A percentile compares a stretch with the other conserved stretches of the same genome.
Evolutionary conservation across 2,329 filamentous ascomycete species (phyloP).

Genomic region (Penicillium thymicola): DNA sequence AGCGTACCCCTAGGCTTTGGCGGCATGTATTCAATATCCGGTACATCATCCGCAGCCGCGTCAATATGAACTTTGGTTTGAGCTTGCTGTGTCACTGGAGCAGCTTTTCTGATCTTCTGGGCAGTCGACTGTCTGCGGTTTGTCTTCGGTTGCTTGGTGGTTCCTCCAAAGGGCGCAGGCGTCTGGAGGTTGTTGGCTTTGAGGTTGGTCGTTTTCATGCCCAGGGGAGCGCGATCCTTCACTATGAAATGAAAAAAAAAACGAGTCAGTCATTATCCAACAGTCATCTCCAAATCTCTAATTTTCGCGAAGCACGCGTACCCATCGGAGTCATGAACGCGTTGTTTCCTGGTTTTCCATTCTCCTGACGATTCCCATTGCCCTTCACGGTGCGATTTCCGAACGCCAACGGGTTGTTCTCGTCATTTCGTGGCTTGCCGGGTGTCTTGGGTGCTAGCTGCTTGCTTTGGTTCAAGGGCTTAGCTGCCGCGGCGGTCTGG

Average conservation of each 20-base stretch:
- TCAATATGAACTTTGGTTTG: slow-evolving; percentile 47
- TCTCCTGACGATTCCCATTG: slow-evolving; percentile 57
- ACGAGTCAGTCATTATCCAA: slow-evolving; percentile 10
- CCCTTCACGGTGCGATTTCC: slow-evolving; percentile 60
- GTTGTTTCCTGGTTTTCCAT: slow-evolving; percentile 58
- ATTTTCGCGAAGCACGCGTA: slow-evolving; percentile 43
- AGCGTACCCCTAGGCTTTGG: slow-evolving; percentile 59
- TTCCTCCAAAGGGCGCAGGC: slow-evolving; percentile 59
- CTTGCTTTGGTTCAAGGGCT: slow-evolving; percentile 67
- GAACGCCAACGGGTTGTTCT: slow-evolving; percentile 66
- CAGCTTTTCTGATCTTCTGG: slow-evolving; percentile 58
- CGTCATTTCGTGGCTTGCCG: slow-evolving; percentile 78
- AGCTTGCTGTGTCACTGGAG: slow-evolving; percentile 48
- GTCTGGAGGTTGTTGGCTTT: slow-evolving; percentile 70
- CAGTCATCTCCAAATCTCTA: not conserved
- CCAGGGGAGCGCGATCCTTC: slow-evolving; percentile 74
- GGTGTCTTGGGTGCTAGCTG: slow-evolving; percentile 73
- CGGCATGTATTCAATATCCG: slow-evolving; percentile 87
- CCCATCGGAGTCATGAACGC: slow-evolving; percentile 77
- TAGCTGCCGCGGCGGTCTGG: slow-evolving; percentile 67
- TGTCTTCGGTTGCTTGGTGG: slow-evolving; percentile 50
- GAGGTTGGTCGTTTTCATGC: slow-evolving; percentile 94
- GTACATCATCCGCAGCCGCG: slow-evolving; percentile 53
- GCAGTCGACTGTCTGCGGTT: slow-evolving; percentile 58
- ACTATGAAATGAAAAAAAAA: slow-evolving; percentile 42